Conservation (phyloP, 257 asterid genomes). For the Capsicum chinense region DNA sequence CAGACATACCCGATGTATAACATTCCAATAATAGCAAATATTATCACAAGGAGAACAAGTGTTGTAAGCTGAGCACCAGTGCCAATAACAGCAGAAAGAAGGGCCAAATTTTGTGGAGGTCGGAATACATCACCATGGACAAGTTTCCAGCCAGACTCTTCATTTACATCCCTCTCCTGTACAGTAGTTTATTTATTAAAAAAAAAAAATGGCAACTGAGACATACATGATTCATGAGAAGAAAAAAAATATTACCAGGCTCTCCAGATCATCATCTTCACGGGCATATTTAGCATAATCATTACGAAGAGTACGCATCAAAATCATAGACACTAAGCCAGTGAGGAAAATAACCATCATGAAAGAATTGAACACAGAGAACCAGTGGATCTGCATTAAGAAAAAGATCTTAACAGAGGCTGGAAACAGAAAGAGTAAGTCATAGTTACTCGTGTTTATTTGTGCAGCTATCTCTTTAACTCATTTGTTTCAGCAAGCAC, state of each 20-base stretch:
- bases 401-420: conserved; percentile 27
- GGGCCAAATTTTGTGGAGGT: conserved; percentile 64
- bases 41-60: conserved; percentile 72
- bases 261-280: conserved; percentile 75
- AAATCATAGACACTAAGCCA: conserved; percentile 78
- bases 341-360: conserved; percentile 88
- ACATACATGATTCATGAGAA: conserved; percentile 16
- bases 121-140: conserved; percentile 96
- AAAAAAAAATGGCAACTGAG: neutral
- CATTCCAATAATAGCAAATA: conserved; percentile 78
- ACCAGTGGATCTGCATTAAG: conserved; percentile 80
- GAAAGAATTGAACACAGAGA: conserved; percentile 78
- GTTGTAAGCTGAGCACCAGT: conserved; percentile 87
- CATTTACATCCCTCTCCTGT: conserved; percentile 83
- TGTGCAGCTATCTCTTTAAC: neutral
- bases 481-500: conserved; percentile 21
- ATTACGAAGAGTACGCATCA: conserved; percentile 81
- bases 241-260: conserved; percentile 53
- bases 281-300: conserved; percentile 81
- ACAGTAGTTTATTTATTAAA: conserved; percentile 25
- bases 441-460: neutral
- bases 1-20: conserved; percentile 73
- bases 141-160: conserved; percentile 96
- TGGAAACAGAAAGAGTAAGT: conserved; percentile 19
- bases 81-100: conserved; percentile 88